Evolutionary conservation across 345 rosid genomes (phyloP).

Genomic region (sweet orange (Citrus sinensis)): DVS_A1.0 CM039161.1:1673501-1674000

Average conservation of each 20-base stretch:
- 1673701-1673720: slow-evolving; percentile 47
- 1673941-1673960: background rate
- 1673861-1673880: background rate
- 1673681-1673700: slow-evolving; percentile 61
- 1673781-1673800: slow-evolving; percentile 72
- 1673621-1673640: slow-evolving; percentile 23
- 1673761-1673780: slow-evolving; percentile 62
- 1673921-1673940: background rate
- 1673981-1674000: background rate
- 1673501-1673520: slow-evolving; percentile 97
- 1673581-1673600: background rate
- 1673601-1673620: background rate
- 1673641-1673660: slow-evolving; percentile 94
- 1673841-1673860: background rate
- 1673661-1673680: slow-evolving; percentile 76
- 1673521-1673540: slow-evolving; percentile 72
- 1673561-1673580: slow-evolving; percentile 1
- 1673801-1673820: slow-evolving; percentile 44
- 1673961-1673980: background rate
- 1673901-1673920: background rate
- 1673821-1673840: background rate
- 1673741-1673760: slow-evolving; percentile 57
- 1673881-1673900: background rate
- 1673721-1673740: slow-evolving; percentile 50
- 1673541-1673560: slow-evolving; percentile 19